Percentiles rank a stretch among this genome's conserved stretches.
Evolutionary conservation across 768 basidiomycete species (phyloP).

Genomic region (Leccinum olivaceopallidum): DNA sequence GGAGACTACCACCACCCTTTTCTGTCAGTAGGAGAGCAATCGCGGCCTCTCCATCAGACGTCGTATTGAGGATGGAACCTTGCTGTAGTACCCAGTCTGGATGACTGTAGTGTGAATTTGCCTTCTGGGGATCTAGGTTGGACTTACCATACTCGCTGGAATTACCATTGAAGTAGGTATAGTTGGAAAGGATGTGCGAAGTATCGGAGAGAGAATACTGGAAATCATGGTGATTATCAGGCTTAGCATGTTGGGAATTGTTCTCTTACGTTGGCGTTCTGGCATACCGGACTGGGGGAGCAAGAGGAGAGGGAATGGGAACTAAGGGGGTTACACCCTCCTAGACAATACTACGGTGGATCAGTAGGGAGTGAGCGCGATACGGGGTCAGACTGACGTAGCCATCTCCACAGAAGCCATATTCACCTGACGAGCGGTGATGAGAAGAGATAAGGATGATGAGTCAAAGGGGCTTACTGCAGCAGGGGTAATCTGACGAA

Average conservation of each 20-base stretch:
- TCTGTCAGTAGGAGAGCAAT: conserved; percentile 69
- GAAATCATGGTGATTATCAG: not conserved
- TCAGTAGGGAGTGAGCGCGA: conserved; percentile 9
- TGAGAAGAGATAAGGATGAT: not conserved
- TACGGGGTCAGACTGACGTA: conserved; percentile 29
- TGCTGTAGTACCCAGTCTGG: conserved; percentile 72
- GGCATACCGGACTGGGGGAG: conserved; percentile 69
- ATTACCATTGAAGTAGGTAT: conserved; percentile 72
- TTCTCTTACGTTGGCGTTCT: conserved; percentile 52
- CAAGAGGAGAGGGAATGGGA: conserved; percentile 69
- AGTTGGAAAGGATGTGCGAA: conserved; percentile 65
- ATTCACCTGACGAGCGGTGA: conserved; percentile 40
- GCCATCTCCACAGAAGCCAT: conserved; percentile 53
- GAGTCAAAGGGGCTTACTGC: conserved; percentile 37
- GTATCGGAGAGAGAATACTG: conserved; percentile 67
- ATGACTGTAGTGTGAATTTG: not conserved
- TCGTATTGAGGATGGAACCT: conserved; percentile 66
- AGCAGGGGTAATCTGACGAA: conserved; percentile 41
- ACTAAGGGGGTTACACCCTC: conserved; percentile 81
- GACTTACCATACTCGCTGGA: conserved; percentile 59
- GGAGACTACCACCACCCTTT: conserved; percentile 69
- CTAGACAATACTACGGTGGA: conserved; percentile 65
- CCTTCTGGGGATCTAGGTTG: not conserved
- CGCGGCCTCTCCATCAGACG: conserved; percentile 56
- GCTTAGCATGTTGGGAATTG: not conserved